Conservation (phyloP, 2,329 filamentous ascomycete species). For the Ophiognomonia clavigignenti-juglandacearum region DNA sequence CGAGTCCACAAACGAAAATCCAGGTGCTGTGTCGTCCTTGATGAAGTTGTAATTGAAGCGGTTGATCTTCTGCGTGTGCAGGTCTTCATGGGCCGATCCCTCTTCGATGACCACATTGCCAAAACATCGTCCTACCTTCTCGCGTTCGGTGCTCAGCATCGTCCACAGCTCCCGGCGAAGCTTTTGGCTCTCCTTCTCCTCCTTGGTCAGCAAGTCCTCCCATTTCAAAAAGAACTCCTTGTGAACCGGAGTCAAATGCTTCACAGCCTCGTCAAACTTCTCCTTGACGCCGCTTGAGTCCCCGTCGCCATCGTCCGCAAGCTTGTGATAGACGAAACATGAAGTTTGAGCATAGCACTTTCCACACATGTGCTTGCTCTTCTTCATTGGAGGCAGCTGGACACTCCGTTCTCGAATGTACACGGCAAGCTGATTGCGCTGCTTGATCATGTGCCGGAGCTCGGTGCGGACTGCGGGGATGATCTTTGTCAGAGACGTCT, state of each 20-base stretch:
- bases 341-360: conserved; percentile 86
- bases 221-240: conserved; percentile 88
- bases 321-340: conserved; percentile 91
- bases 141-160: conserved; percentile 83
- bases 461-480: conserved; percentile 84
- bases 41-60: conserved; percentile 81
- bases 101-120: conserved; percentile 80
- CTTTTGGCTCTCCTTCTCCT: conserved; percentile 86
- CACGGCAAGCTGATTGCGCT: conserved; percentile 83
- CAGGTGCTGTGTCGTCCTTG: conserved; percentile 56
- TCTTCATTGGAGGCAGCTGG: conserved; percentile 80
- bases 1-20: conserved; percentile 86
- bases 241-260: conserved; percentile 69
- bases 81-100: conserved; percentile 66
- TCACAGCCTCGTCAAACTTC: conserved; percentile 76
- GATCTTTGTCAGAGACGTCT: conserved; percentile 78
- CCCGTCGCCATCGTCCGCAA: conserved; percentile 77
- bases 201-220: conserved; percentile 88
- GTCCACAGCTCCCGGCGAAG: conserved; percentile 92
- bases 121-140: conserved; percentile 86
- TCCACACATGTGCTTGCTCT: conserved; percentile 74
- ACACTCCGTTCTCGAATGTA: conserved; percentile 76
- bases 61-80: conserved; percentile 77
- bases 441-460: conserved; percentile 92
- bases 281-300: conserved; percentile 76